These are phyloP conservation scores for Neofusicoccum ribis DNA, from an alignment of 2,329 filamentous ascomycete genomes.

Conservation along the genomic window DNA sequence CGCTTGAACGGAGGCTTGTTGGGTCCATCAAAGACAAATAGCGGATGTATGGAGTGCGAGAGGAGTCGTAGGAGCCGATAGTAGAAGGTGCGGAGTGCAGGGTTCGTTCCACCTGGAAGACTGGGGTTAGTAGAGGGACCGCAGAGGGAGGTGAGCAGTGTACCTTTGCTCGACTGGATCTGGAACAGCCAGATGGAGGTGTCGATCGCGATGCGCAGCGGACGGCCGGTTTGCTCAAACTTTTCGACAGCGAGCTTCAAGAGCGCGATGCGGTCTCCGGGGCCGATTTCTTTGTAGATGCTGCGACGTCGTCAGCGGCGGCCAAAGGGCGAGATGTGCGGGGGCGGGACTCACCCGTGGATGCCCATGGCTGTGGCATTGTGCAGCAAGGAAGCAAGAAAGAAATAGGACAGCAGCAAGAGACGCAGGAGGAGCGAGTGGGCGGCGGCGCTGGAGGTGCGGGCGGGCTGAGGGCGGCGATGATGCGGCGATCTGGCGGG, in stretches of 20 bases:
- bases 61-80: slow-evolving; percentile 82
- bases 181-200: slow-evolving; percentile 98
- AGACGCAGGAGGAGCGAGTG: background rate
- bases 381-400: background rate
- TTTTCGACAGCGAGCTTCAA: slow-evolving; percentile 79
- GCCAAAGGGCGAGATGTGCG: background rate
- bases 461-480: background rate
- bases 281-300: slow-evolving; percentile 86
- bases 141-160: slow-evolving; percentile 2
- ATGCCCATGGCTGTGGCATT: slow-evolving; percentile 38
- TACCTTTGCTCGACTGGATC: slow-evolving; percentile 75
- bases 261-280: slow-evolving; percentile 75
- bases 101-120: slow-evolving; percentile 73
- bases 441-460: no score
- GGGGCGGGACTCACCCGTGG: slow-evolving; percentile 32
- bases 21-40: slow-evolving; percentile 89
- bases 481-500: background rate
- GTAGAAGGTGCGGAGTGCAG: slow-evolving; percentile 87
- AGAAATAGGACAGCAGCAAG: background rate
- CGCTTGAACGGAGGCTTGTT: slow-evolving; percentile 86
- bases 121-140: background rate
- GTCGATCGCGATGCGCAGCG: slow-evolving; percentile 86
- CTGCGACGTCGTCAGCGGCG: slow-evolving; percentile 47
- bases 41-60: slow-evolving; percentile 74
- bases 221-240: slow-evolving; percentile 67